Percentiles rank a stretch among this genome's conserved stretches.
Conservation (phyloP, 345 rosid species). For the Linum tenue region DNA sequence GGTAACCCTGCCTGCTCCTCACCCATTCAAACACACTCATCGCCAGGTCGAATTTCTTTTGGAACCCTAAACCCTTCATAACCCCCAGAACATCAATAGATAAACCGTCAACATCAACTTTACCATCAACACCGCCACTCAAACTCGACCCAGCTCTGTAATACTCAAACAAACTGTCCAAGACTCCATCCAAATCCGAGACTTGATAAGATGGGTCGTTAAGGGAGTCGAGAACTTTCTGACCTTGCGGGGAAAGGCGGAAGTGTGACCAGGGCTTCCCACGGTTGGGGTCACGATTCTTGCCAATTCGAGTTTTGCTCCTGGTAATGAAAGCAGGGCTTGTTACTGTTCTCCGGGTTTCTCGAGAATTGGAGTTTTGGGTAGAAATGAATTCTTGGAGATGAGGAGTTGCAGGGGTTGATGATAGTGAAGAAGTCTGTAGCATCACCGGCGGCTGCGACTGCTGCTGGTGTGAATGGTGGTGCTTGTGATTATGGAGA, state of each 20-base stretch:
- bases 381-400: slow-evolving; percentile 33
- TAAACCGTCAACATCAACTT: slow-evolving; percentile 13
- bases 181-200: slow-evolving; percentile 25
- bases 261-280: slow-evolving; percentile 71
- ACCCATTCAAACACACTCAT: slow-evolving; percentile 70
- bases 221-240: slow-evolving; percentile 43
- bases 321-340: slow-evolving; percentile 16
- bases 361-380: slow-evolving; percentile 13
- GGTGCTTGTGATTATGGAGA: not conserved
- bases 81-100: slow-evolving; percentile 51
- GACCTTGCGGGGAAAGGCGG: slow-evolving; percentile 58
- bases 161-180: slow-evolving; percentile 33
- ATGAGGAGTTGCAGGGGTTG: slow-evolving; percentile 28
- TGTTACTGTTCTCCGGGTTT: slow-evolving; percentile 7
- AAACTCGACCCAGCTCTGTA: slow-evolving; percentile 23
- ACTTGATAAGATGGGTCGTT: slow-evolving; percentile 49
- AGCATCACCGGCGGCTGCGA: slow-evolving; percentile 15
- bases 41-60: slow-evolving; percentile 57
- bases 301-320: slow-evolving; percentile 54
- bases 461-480: slow-evolving; percentile 17
- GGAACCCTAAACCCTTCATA: slow-evolving; percentile 66
- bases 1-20: slow-evolving; percentile 35
- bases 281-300: slow-evolving; percentile 51
- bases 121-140: slow-evolving; percentile 1
- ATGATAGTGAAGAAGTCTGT: slow-evolving; percentile 17